Conservation (phyloP, 495 filamentous ascomycete genomes). For the Xylaria bambusicola region DNA sequence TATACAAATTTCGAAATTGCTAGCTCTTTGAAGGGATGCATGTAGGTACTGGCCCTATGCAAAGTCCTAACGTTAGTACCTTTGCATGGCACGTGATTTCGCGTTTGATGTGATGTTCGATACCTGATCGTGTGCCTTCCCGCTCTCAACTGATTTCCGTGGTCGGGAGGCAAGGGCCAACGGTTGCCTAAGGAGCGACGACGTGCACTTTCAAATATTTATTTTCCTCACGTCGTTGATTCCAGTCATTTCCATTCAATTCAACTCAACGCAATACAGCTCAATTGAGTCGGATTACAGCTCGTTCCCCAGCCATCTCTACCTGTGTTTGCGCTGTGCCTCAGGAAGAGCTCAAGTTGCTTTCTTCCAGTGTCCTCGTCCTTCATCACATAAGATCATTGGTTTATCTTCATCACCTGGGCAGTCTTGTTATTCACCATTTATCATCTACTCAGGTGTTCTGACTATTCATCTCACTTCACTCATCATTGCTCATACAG, state of each 20-base stretch:
- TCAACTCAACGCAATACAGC: too few relatives aligned
- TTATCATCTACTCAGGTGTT: too few relatives aligned
- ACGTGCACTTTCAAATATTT: conserved; percentile 14
- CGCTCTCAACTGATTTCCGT: background rate
- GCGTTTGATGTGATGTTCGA: background rate
- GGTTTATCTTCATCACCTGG: too few relatives aligned
- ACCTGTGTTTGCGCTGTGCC: too few relatives aligned
- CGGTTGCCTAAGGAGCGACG: conserved; percentile 16
- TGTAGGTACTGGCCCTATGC: background rate
- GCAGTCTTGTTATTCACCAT: too few relatives aligned
- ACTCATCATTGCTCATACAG: background rate
- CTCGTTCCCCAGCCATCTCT: too few relatives aligned
- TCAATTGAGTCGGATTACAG: too few relatives aligned
- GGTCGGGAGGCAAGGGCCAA: background rate
- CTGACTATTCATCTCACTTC: background rate
- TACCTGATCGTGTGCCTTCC: background rate
- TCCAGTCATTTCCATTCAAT: too few relatives aligned
- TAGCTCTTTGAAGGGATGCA: background rate
- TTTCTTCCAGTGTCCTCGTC: too few relatives aligned
- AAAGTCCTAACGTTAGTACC: background rate
- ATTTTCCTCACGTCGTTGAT: too few relatives aligned
- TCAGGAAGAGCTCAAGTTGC: too few relatives aligned
- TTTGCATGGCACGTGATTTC: conserved; percentile 18
- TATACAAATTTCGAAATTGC: background rate
- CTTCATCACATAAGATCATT: too few relatives aligned